Evolutionary conservation across 768 basidiomycete genomes (phyloP), one percentile per base, ranked within the genome.

Genomic region (Trametes gibbosa): DNA sequence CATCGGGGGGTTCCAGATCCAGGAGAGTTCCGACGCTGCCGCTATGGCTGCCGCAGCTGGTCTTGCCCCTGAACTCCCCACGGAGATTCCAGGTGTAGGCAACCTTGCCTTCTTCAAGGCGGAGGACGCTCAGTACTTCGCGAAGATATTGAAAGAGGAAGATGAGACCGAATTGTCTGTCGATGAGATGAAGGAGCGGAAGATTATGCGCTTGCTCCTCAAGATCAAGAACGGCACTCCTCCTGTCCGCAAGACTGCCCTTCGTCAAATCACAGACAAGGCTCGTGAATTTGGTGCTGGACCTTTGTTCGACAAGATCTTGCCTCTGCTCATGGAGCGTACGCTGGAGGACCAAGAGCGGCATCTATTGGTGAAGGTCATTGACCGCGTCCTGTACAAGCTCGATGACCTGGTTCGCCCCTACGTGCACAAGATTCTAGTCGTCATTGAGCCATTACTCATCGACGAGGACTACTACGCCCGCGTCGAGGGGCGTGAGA

Each of bases 201-300:
- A 98, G 75, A 98, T 98, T 67, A 98, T 98, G 95, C 89, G 97
- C 24, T 77, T 99, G 23, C 79, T 99, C 53, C 82, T 99, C 66
- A 98, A 98, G 76, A 98, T 99, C 76, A 98, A 99, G 81, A 99
- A 98, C 70, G 97, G 97, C 49, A 98, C 96, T 2, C 97, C 97
- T 25, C 96, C 97, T 12, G 95, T 98, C 59, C 89, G 97, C 58
- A 99, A 99, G 75, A 94, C 96, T 1, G 97, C 97, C 13, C 85
- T 98, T 37, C 85, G 96, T 51, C 96, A 98, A 71, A 98, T 99
- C 68, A 98, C 97, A 16, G 97, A 99, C 81, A 97, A 98, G 72
- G 97, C 97, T 62, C 89, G 97, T 65, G 95, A 99, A 68, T 98
- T 98, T 58, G 96, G 97, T 50, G 95, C 97, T 35, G 97, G 95